Base-by-base conservation (phyloP, 768 basidiomycete genomes). In the Clathrus columnatus region DNA sequence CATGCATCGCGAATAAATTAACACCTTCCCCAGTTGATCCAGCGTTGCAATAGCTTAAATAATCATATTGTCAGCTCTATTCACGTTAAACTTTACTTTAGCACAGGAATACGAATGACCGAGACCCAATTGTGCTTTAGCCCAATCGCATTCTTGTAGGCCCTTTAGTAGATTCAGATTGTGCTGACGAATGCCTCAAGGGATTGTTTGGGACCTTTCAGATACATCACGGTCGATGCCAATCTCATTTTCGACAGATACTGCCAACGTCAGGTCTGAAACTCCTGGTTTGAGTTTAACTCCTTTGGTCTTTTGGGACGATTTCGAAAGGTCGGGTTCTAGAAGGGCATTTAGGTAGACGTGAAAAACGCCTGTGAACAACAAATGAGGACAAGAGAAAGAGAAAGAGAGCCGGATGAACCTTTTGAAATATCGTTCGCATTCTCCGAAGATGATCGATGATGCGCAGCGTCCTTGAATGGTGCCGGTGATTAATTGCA, bases 21-120 rank as follows among this genome's bases (percentile, higher is more conserved):
- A 97, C 92, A 69, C 95, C 77, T 97, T 98, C 80, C 97, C 95
- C 65, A 97, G 86, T 65, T 97, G 94, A 73, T 98, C 95, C 64
- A 96, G 88, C 56, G 96, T 84, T 4, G 94, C 90, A 67, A 98
- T 97, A 57, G 95, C 95, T 72, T 97, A 95, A 63, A 98, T 98
- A 72, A 98, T 97, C 95, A 98, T 98, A 78, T 98, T 96, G 73
- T 96, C 93, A 55, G 90, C 82, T 51, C 91, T 80, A 76, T 94
- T 94, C 52, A 93, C 91, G 71, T 93, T 94, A 80, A 92, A 97
- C 73, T 98, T 98, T 60, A 97, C 86, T 69, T 97, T 98, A 41
- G 94, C 87, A 60, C 95, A 85, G 21, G 93, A 96, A 75, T 95
- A 97, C 3, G 93, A 91, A 77, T 98, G 95, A 26, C 95, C 95